Evolutionary conservation across 2,329 filamentous ascomycete species (phyloP), one percentile per base, ranked within the genome.

Genomic region (Teratosphaeria viscida): DNA sequence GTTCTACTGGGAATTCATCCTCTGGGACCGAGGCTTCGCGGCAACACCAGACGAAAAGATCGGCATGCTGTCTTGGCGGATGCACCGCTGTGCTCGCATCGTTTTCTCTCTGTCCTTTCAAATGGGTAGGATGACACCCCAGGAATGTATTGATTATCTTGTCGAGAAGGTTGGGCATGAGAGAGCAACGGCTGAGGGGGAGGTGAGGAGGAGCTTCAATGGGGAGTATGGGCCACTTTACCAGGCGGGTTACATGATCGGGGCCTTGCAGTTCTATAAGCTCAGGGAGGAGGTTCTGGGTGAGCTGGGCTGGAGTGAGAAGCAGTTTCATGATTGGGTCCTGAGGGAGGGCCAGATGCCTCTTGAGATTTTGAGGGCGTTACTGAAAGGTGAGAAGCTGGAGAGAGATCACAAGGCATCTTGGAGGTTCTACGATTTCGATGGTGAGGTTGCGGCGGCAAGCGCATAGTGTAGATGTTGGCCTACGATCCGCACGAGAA

Each of bases 51-150:
- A 81, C 60, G 79, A 84, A 62, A 75, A 76, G 47, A 76, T 85
- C 26, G 82, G 82, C 0, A 81, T 83, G 62, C 70, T 85, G 7
- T 85, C 84, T 67, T 85, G 82, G 82, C 76, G 81, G 14, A 83
- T 85, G 78, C 82, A 85, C 67, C 79, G 83, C 32, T 84, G 82
- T 64, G 79, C 79, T 5, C 78, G 83, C 43, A 84, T 84, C 63
- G 71, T 81, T 12, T 85, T 85, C 69, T 82, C 80, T 0, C 68
- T 85, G 1, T 78, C 77, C 47, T 85, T 84, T 60, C 82, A 85
- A 65, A 75, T 85, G 0, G 81, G 81, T 1, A 67, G 78, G 61
- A 78, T 83, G 75, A 76, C 72, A 10, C 76, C 82, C 1, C 73
- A 76, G 60, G 77, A 83, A 64, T 84, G 81, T 57, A 77, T 85